Evolutionary conservation across 768 basidiomycete genomes (phyloP).

Genomic region (Holtermanniella nyarrowii): DNA sequence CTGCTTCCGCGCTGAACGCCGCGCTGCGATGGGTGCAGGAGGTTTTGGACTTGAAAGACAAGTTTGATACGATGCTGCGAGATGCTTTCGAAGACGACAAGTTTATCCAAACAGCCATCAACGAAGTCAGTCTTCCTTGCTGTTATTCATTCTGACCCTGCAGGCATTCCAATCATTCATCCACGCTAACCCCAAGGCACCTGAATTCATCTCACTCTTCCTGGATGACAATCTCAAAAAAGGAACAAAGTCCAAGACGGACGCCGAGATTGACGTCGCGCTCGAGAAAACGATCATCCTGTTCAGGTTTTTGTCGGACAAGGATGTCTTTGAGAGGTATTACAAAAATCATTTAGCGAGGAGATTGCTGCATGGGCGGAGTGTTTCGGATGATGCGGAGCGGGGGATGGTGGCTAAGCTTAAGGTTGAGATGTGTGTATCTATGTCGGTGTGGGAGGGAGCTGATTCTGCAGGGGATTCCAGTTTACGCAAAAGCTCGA

Average conservation of each 20-base stretch:
- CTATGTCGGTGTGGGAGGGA: not conserved
- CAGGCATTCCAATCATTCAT: slow-evolving; percentile 90
- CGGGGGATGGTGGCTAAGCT: slow-evolving; percentile 94
- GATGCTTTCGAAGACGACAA: slow-evolving; percentile 62
- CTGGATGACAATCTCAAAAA: slow-evolving; percentile 94
- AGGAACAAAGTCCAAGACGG: slow-evolving; percentile 92
- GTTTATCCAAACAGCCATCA: slow-evolving; percentile 66
- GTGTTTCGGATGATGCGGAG: slow-evolving; percentile 94
- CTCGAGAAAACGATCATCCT: slow-evolving; percentile 93
- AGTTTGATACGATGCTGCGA: slow-evolving; percentile 66
- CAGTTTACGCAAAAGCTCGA: slow-evolving; percentile 97
- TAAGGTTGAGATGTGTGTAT: slow-evolving; percentile 64
- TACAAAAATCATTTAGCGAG: slow-evolving; percentile 95
- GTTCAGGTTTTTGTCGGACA: slow-evolving; percentile 87
- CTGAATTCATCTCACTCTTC: slow-evolving; percentile 91
- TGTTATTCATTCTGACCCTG: not conserved
- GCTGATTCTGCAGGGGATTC: slow-evolving; percentile 50
- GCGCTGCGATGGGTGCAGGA: slow-evolving; percentile 91
- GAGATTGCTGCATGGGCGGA: slow-evolving; percentile 72
- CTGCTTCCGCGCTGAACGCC: slow-evolving; percentile 44
- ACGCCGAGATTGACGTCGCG: slow-evolving; percentile 74
- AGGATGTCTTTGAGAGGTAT: slow-evolving; percentile 95
- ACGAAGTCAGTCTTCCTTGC: slow-evolving; percentile 55
- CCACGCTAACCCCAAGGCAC: slow-evolving; percentile 72
- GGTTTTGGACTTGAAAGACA: slow-evolving; percentile 82